Percentiles rank a stretch among this genome's conserved stretches.
Evolutionary conservation across 192 early-diverging fungal species (phyloP).

Genomic region (Phlyctochytrium arcticum): DNA sequence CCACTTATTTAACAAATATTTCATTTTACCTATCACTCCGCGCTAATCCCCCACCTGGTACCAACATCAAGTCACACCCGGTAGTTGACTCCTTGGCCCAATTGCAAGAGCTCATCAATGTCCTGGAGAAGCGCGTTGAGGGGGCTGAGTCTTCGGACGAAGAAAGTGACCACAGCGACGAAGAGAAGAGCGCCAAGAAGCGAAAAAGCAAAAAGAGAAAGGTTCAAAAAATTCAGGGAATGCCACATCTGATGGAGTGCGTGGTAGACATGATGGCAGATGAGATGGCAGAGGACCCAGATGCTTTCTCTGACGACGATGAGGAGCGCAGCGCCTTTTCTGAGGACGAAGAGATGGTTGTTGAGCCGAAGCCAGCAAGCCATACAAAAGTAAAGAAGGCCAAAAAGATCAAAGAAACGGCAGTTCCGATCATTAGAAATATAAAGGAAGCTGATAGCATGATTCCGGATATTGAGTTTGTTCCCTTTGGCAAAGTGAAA

Average conservation of each 20-base stretch:
- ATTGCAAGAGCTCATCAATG: slow-evolving; percentile 66
- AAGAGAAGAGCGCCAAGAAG: slow-evolving; percentile 19
- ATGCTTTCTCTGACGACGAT: slow-evolving; percentile 18
- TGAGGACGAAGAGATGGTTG: not conserved
- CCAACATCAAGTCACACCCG: slow-evolving; percentile 70
- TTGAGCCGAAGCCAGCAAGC: not conserved
- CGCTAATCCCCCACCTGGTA: slow-evolving; percentile 51
- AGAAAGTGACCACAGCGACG: slow-evolving; percentile 12
- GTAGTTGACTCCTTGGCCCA: slow-evolving; percentile 76
- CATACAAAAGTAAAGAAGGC: not conserved
- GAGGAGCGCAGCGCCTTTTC: not conserved
- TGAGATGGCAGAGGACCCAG: not conserved
- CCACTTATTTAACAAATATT: slow-evolving; percentile 84
- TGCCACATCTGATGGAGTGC: slow-evolving; percentile 5
- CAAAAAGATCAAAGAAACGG: not conserved
- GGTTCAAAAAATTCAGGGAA: slow-evolving; percentile 2
- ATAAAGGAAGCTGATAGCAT: not conserved
- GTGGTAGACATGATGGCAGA: slow-evolving; percentile 20
- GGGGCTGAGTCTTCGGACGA: slow-evolving; percentile 28
- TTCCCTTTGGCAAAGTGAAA: slow-evolving; percentile 29
- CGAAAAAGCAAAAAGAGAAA: slow-evolving; percentile 19
- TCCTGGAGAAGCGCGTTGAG: slow-evolving; percentile 61
- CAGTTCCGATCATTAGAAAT: not conserved
- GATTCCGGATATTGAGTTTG: slow-evolving; percentile 23
- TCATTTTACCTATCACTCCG: slow-evolving; percentile 76